Conservation (phyloP, 2,329 filamentous ascomycete genomes). For the Diaporthe capsici region DNA sequence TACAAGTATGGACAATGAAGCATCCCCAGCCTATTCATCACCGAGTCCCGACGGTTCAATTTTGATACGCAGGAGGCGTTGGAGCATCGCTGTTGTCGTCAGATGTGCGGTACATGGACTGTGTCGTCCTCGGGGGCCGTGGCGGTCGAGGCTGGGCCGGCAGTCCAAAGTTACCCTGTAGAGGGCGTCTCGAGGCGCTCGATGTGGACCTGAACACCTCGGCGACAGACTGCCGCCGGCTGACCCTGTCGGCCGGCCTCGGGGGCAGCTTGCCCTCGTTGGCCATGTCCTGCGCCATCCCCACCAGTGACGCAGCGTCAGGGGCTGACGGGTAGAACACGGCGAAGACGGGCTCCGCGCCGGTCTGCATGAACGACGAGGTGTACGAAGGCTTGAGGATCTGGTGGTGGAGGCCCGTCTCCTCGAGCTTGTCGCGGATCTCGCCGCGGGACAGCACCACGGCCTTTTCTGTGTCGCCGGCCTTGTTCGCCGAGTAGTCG, state of each 20-base stretch:
- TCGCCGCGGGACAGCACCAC: constrained; percentile 38
- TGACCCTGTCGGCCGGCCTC: constrained; percentile 28
- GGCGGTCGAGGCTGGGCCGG: constrained; percentile 10
- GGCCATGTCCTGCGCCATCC: neutral
- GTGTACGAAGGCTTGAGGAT: constrained; percentile 38
- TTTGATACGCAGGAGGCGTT: neutral
- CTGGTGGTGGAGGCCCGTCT: constrained; percentile 41
- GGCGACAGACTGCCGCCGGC: constrained; percentile 30
- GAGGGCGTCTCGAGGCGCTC: neutral
- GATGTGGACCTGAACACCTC: constrained; percentile 4
- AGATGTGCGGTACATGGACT: constrained; percentile 25
- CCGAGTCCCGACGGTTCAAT: neutral
- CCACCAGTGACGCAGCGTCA: constrained; percentile 5
- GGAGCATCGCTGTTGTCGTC: neutral
- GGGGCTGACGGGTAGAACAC: constrained; percentile 30
- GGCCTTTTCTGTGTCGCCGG: constrained; percentile 20
- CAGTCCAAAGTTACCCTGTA: neutral
- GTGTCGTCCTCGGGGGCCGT: neutral
- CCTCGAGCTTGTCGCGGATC: constrained; percentile 41
- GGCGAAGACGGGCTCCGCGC: constrained; percentile 23
- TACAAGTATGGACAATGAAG: neutral
- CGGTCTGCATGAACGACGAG: neutral
- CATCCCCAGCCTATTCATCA: neutral
- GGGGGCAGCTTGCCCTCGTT: constrained; percentile 28
- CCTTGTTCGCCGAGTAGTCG: constrained; percentile 44